These are phyloP conservation scores for Botrytis sinoallii DNA, from an alignment of 2,329 filamentous ascomycete species.

Conservation along the genomic window DNA sequence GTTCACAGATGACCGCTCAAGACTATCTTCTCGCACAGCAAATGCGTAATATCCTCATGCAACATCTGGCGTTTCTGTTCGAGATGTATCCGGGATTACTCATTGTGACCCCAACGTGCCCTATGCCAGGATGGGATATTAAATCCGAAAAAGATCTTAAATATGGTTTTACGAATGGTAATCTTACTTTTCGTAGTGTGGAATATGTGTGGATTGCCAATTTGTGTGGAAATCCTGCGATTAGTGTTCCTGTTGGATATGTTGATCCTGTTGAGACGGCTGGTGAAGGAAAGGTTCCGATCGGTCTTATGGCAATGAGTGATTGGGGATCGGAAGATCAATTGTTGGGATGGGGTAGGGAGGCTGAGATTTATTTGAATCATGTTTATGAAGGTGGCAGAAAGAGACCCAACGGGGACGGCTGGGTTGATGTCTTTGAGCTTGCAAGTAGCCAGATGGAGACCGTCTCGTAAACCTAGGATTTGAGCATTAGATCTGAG, in stretches of 20 bases:
- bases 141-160: slow-evolving; percentile 57
- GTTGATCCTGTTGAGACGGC: slow-evolving; percentile 36
- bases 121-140: slow-evolving; percentile 68
- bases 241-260: slow-evolving; percentile 74
- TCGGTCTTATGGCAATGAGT: slow-evolving; percentile 61
- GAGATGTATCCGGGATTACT: slow-evolving; percentile 68
- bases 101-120: slow-evolving; percentile 74
- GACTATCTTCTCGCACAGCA: slow-evolving; percentile 73
- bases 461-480: slow-evolving; percentile 18
- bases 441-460: slow-evolving; percentile 36
- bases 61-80: slow-evolving; percentile 71
- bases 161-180: slow-evolving; percentile 72
- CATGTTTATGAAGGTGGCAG: slow-evolving; percentile 45
- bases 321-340: slow-evolving; percentile 67
- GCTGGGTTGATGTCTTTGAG: slow-evolving; percentile 57
- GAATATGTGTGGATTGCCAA: slow-evolving; percentile 84
- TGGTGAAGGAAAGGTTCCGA: slow-evolving; percentile 54
- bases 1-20: slow-evolving; percentile 57
- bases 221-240: slow-evolving; percentile 72
- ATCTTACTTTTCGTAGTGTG: slow-evolving; percentile 73
- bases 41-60: slow-evolving; percentile 73
- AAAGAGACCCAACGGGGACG: slow-evolving; percentile 46
- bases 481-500: slow-evolving; percentile 35
- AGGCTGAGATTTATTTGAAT: slow-evolving; percentile 55
- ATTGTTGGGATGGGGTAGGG: slow-evolving; percentile 56